phyloP scores from a whole-genome alignment of 495 filamentous ascomycete genomes.

The Aspergillus affinis region DNA sequence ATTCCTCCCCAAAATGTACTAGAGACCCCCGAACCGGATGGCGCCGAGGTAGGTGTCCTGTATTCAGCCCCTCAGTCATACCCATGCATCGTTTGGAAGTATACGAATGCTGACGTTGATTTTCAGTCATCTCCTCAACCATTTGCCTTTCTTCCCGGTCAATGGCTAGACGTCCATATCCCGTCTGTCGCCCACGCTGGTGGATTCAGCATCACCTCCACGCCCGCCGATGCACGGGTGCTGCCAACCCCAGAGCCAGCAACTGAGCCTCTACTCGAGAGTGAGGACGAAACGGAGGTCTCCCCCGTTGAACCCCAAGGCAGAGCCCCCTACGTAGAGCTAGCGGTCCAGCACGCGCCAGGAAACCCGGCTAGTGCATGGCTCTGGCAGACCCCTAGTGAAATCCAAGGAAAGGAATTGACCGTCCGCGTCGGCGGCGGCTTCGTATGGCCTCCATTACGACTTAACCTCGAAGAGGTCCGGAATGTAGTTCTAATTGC shows the following conservation, averaged over 20 bases:
- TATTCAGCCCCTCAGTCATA: background rate
- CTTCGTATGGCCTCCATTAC: slow-evolving; percentile 71
- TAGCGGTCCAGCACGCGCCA: slow-evolving; percentile 68
- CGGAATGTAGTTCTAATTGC: slow-evolving; percentile 70
- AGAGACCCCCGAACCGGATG: slow-evolving; percentile 17
- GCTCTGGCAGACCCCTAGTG: slow-evolving; percentile 59
- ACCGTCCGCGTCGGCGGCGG: slow-evolving; percentile 73
- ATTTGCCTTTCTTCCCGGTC: slow-evolving; percentile 70
- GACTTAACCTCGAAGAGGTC: slow-evolving; percentile 37
- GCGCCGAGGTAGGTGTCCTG: background rate
- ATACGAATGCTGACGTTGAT: background rate
- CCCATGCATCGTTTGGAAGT: background rate
- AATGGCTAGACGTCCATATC: slow-evolving; percentile 87
- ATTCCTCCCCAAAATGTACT: slow-evolving; percentile 22
- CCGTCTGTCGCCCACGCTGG: slow-evolving; percentile 66
- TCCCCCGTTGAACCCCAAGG: slow-evolving; percentile 26
- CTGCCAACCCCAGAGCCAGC: slow-evolving; percentile 29
- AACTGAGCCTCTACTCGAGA: slow-evolving; percentile 16
- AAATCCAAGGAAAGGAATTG: slow-evolving; percentile 59
- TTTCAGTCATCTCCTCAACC: slow-evolving; percentile 18
- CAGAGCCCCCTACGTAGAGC: slow-evolving; percentile 58
- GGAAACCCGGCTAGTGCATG: slow-evolving; percentile 70
- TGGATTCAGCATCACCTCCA: slow-evolving; percentile 85
- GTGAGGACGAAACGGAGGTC: slow-evolving; percentile 20
- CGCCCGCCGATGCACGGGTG: slow-evolving; percentile 50